Evolutionary conservation across 2,329 filamentous ascomycete species (phyloP), one percentile per base, ranked within the genome.

Genomic region (Pseudofabraea citricarpa): DNA sequence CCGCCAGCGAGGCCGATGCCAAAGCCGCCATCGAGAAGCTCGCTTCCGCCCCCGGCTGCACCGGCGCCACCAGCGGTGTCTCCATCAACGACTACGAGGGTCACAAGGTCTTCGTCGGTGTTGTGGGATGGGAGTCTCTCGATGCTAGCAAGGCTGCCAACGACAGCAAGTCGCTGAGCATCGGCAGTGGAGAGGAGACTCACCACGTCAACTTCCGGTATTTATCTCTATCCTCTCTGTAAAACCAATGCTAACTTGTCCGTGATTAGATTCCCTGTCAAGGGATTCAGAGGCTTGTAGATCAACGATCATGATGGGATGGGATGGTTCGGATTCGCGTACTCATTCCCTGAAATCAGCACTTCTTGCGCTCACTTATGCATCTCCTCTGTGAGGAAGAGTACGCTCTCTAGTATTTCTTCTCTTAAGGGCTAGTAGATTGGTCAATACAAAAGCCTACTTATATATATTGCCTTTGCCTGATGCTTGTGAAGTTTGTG

Each of bases 1-100:
- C 66, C 61, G 29, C 57, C 43, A 21, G 69, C 65, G 56, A 72
- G 61, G 51, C 54, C 6, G 45, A 43, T 20, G 49, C 59, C 43
- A 52, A 50, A 10, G 49, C 49, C 26, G 6, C 47, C 13, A 43
- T 59, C 7, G 47, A 53, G 36, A 46, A 47, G n/a, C 54, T 51
- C 24, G 50, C 44, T 18, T 32, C 33, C 41, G 32, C 55, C 12
- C 44, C 44, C 12, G 56, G 57, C 8, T 59, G 55, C 44, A 58
- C 56, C 23, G 55, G 56, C 18, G 50, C 50, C 10, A 51, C 57
- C 32, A 50, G 52, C 24, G 57, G 54, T 35, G 49, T 46, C 36
- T 47, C 56, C 9, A 36, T 49, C 31, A 32, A 39, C 12, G 37
- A 48, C 6, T 51, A 49, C 20, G 40, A 52, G 12, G 54, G 47